Evolutionary conservation across 2,329 filamentous ascomycete species (phyloP).

Genomic region (Penicillium sp.): DNA sequence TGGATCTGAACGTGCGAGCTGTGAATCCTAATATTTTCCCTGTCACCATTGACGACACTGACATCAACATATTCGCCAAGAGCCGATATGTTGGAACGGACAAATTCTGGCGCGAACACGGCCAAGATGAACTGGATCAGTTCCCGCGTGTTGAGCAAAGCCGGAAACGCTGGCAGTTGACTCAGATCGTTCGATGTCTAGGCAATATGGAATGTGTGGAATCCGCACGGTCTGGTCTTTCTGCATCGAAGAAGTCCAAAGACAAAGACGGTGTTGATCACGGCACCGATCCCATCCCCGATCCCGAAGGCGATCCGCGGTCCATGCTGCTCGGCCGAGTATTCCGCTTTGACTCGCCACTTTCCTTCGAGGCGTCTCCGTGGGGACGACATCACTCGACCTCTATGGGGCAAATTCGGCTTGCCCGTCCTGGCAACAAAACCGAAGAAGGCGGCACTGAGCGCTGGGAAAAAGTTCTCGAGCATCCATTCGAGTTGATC

Average conservation of each 20-base stretch:
- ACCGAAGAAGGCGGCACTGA: slow-evolving; percentile 78
- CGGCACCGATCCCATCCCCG: slow-evolving; percentile 60
- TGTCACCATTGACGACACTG: slow-evolving; percentile 79
- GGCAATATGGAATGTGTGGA: slow-evolving; percentile 19
- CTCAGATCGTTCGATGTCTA: slow-evolving; percentile 28
- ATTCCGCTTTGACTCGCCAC: slow-evolving; percentile 77
- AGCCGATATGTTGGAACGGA: slow-evolving; percentile 78
- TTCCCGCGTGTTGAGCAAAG: slow-evolving; percentile 35
- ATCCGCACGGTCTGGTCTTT: slow-evolving; percentile 13
- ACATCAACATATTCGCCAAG: slow-evolving; percentile 92
- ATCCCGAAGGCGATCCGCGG: slow-evolving; percentile 60
- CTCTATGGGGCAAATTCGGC: slow-evolving; percentile 78
- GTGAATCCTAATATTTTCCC: slow-evolving; percentile 91
- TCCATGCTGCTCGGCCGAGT: slow-evolving; percentile 93
- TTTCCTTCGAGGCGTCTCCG: slow-evolving; percentile 86
- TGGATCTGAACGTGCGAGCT: slow-evolving; percentile 83
- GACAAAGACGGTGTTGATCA: slow-evolving; percentile 47
- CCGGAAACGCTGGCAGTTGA: slow-evolving; percentile 32
- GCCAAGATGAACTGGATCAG: slow-evolving; percentile 18
- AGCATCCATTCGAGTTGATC: slow-evolving; percentile 91
- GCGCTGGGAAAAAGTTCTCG: slow-evolving; percentile 85
- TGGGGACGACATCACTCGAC: slow-evolving; percentile 70
- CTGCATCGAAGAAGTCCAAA: slow-evolving; percentile 5
- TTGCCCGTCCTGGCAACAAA: slow-evolving; percentile 79
- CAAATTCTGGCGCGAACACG: slow-evolving; percentile 39